Conservation (phyloP, 2,329 filamentous ascomycete genomes). For the Colletotrichum tabaci region DNA sequence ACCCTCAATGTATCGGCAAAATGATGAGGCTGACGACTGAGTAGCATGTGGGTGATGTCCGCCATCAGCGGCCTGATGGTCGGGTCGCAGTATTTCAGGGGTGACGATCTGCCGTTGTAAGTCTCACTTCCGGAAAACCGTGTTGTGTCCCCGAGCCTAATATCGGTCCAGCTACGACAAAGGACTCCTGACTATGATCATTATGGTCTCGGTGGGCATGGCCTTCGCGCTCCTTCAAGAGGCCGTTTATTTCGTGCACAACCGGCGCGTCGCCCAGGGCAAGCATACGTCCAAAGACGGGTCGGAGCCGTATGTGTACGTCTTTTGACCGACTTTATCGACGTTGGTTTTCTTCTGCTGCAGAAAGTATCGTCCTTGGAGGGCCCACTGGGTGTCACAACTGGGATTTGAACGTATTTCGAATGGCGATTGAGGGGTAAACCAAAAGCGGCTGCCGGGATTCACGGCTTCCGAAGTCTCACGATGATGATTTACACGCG, state of each 20-base stretch:
- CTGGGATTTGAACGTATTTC: not conserved
- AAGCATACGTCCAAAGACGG: slow-evolving; percentile 43
- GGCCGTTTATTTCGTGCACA: slow-evolving; percentile 56
- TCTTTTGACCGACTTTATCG: not conserved
- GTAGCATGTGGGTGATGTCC: slow-evolving; percentile 63
- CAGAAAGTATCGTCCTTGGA: not conserved
- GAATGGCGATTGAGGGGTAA: no score
- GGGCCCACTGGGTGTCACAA: not conserved
- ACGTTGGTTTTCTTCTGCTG: not conserved
- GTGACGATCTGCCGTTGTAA: slow-evolving; percentile 58
- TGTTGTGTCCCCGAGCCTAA: no score
- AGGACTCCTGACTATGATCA: slow-evolving; percentile 61
- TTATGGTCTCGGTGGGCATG: slow-evolving; percentile 59
- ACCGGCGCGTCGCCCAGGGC: slow-evolving; percentile 49
- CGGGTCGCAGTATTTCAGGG: slow-evolving; percentile 65
- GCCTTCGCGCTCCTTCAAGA: slow-evolving; percentile 57
- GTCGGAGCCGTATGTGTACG: slow-evolving; percentile 42
- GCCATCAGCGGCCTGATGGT: slow-evolving; percentile 66
- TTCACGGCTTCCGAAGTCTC: no score
- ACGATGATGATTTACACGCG: no score
- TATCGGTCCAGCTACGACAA: slow-evolving; percentile 55
- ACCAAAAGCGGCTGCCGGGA: not conserved
- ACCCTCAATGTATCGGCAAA: no score
- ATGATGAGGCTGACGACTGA: not conserved
- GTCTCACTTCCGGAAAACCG: slow-evolving; percentile 27